Evolutionary conservation across 805 yeast genomes (phyloP).

Genomic region (Martiniozyma abietophila): DNA sequence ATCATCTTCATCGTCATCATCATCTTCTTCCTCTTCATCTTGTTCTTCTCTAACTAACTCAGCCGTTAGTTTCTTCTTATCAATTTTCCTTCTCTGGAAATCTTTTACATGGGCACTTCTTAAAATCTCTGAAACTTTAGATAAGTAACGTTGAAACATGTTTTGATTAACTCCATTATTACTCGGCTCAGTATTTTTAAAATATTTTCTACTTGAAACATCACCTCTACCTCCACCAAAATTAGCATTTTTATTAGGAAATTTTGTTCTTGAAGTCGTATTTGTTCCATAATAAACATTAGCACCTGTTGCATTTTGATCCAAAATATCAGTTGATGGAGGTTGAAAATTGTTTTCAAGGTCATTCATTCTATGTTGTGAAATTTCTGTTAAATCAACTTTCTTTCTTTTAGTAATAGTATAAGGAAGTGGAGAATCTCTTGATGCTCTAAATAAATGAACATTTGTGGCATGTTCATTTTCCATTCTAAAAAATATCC

Average conservation of each 20-base stretch:
- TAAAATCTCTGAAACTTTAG: conserved; percentile 42
- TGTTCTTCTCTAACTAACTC: conserved; percentile 10
- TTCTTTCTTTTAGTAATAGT: conserved; percentile 25
- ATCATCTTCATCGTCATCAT: conserved; percentile 5
- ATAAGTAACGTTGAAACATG: conserved; percentile 23
- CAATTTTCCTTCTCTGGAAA: conserved; percentile 56
- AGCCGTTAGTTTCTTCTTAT: conserved; percentile 14
- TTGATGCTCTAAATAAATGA: conserved; percentile 72
- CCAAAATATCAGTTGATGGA: conserved; percentile 2
- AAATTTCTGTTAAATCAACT: too few relatives aligned
- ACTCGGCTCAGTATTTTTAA: not conserved
- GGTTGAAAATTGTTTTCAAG: too few relatives aligned
- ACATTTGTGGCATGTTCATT: conserved; percentile 94
- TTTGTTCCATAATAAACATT: not conserved
- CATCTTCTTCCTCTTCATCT: conserved; percentile 8
- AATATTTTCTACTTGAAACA: not conserved
- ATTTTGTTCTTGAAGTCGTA: too few relatives aligned
- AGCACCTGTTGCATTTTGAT: conserved; percentile 1
- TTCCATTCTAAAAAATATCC: conserved; percentile 91
- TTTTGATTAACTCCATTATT: not conserved
- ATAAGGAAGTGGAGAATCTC: conserved; percentile 83
- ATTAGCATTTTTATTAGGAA: too few relatives aligned
- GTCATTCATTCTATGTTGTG: too few relatives aligned
- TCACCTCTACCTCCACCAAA: too few relatives aligned
- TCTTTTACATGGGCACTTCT: conserved; percentile 78